Evolutionary conservation across 805 yeast species (phyloP), one percentile per base, ranked within the genome.

Genomic region (Dipodascus albidus): DNA sequence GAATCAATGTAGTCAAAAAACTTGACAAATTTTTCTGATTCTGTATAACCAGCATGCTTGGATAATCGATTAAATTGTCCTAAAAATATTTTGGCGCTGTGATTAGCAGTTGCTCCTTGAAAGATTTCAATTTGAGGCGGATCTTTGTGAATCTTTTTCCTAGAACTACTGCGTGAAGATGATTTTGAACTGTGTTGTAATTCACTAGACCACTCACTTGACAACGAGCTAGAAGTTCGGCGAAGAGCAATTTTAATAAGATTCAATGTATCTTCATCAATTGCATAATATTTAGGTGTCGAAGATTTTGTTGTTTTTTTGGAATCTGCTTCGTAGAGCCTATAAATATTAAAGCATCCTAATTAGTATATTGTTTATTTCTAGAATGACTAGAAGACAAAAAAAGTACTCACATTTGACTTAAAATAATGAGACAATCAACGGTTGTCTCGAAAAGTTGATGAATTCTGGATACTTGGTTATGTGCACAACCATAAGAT

Each of bases 261-360:
- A 38, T 38, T 38, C 15, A 38, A 38, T 6, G 44, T 38, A 6
- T 38, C 44, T 38, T 38, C 44, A 17, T 38, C 44, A 38, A 38
- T 38, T n/a, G 44, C 44, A 38, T 38, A 38, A 38, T 38, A 38
- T 38, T 38, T 38, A 4, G 44, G 44, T 38, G n/a, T 38, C 44
- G 44, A 38, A 6, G 44, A 38, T 4, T 14, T 17, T 14, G 17
- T 38, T 38, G 44, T 14, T 17, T 17, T 14, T 38, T 38, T 38
- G 8, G n/a, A 4, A 38, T 4, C 6, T 38, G 17, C n/a, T 38
- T 38, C 44, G 8, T 38, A 6, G 20, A 11, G n/a, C 44, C 44
- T 38, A 6, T 27, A 27, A 11, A 27, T 6, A 15, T 31, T 15
- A 9, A 15, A 31, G 38, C 9, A 31, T 31, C 38, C 9, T 9